These are phyloP conservation scores for Hirschfeldia incana DNA, from an alignment of 345 rosid genomes.

Conservation along the genomic window DNA sequence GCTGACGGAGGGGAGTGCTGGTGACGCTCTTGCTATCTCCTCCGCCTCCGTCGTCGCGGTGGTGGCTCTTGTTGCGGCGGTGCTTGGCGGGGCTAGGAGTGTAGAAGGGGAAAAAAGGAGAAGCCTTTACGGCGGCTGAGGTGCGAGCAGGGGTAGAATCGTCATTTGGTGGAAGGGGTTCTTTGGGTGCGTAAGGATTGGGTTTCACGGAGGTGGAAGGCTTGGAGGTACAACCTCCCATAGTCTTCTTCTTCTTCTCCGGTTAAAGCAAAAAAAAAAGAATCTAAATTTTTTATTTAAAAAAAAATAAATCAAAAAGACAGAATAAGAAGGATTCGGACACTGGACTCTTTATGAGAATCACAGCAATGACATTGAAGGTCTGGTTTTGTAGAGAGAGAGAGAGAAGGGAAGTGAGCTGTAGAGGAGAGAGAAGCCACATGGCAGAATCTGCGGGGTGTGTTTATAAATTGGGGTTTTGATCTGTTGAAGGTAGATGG, in stretches of 20 bases:
- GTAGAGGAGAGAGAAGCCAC: constrained; percentile 41
- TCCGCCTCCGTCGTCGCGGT: constrained; percentile 25
- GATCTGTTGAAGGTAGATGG: constrained; percentile 34
- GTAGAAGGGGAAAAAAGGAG: constrained; percentile 58
- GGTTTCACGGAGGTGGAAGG: constrained; percentile 50
- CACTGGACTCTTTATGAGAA: constrained; percentile 30
- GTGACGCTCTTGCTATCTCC: constrained; percentile 41
- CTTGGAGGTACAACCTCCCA: constrained; percentile 83
- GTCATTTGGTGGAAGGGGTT: constrained; percentile 35
- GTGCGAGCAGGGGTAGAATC: constrained; percentile 30
- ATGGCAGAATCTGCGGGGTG: constrained; percentile 42
- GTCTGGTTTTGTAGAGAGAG: constrained; percentile 26
- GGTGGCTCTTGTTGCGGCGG: constrained; percentile 55
- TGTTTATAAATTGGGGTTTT: constrained; percentile 18
- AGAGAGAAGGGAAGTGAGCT: constrained; percentile 32
- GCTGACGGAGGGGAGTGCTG: constrained; percentile 69
- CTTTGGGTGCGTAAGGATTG: constrained; percentile 64
- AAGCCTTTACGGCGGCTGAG: constrained; percentile 36
- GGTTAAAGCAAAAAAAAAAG: not conserved
- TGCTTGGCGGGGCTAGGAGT: constrained; percentile 68
- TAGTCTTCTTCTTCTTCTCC: constrained; percentile 20
- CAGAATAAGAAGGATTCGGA: constrained; percentile 14
- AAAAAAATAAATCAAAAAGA: not conserved
- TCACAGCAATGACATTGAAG: constrained; percentile 41
- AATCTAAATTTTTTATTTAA: not conserved